phyloP scores from a whole-genome alignment of 495 filamentous ascomycete genomes.

The Tetracladium setigerum region DNA sequence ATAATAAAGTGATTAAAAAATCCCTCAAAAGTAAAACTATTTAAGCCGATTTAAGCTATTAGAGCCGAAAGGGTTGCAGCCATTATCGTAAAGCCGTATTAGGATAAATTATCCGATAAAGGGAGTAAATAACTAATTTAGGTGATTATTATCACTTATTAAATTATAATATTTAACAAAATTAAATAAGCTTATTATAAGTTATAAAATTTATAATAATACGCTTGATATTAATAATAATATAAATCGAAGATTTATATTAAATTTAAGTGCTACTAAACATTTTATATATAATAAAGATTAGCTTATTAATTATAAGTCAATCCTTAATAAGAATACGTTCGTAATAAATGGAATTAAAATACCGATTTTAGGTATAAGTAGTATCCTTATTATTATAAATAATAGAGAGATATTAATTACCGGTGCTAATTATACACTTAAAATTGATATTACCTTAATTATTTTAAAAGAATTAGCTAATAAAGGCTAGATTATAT shows the following conservation, averaged over 20 bases:
- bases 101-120: too few relatives aligned
- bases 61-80: too few relatives aligned
- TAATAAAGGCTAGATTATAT: too few relatives aligned
- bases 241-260: constrained; percentile 1
- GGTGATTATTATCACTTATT: too few relatives aligned
- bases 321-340: neutral
- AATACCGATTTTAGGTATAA: constrained; percentile 5
- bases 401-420: constrained; percentile 10
- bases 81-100: too few relatives aligned
- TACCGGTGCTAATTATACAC: constrained; percentile 5
- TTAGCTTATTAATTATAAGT: constrained; percentile 9
- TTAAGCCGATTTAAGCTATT: too few relatives aligned
- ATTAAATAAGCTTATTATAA: neutral
- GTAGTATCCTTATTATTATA: constrained; percentile 6
- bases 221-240: neutral
- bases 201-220: neutral
- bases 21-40: too few relatives aligned
- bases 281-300: constrained; percentile 8
- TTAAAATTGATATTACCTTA: too few relatives aligned
- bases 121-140: too few relatives aligned
- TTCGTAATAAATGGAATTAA: neutral
- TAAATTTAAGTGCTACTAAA: constrained; percentile 3
- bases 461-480: too few relatives aligned
- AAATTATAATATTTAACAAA: too few relatives aligned
- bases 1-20: too few relatives aligned